These are phyloP conservation scores for Serendipita sp. DNA, from an alignment of 768 basidiomycete genomes.

Conservation along the genomic window DNA sequence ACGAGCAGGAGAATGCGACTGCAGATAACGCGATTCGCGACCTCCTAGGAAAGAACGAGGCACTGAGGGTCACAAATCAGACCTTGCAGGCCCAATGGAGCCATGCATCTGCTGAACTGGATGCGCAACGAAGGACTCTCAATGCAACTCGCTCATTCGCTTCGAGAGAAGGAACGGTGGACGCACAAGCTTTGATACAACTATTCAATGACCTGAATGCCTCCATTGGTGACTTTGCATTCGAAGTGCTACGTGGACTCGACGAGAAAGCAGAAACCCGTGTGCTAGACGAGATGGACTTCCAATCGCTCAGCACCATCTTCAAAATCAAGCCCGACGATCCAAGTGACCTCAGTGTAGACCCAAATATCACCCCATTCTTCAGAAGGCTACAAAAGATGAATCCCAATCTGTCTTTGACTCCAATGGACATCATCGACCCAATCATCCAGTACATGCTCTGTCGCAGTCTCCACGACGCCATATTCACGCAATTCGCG, in stretches of 20 bases:
- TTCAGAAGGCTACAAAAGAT: not conserved
- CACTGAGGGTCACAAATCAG: not conserved
- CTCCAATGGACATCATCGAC: not conserved
- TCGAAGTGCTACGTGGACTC: not conserved
- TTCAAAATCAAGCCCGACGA: not conserved
- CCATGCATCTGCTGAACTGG: not conserved
- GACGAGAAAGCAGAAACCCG: not conserved
- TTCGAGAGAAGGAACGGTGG: not conserved
- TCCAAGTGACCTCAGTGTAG: not conserved
- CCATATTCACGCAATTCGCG: not conserved
- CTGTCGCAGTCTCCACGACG: not conserved
- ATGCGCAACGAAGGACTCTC: not conserved
- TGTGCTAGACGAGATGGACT: not conserved
- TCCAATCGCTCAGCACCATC: not conserved
- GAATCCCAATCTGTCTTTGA: not conserved
- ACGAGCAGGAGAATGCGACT: no score
- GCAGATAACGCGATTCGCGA: not conserved
- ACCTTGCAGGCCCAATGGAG: not conserved
- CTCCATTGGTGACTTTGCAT: not conserved
- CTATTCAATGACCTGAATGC: not conserved
- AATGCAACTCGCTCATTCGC: not conserved
- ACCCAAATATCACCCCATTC: not conserved
- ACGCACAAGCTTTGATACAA: not conserved
- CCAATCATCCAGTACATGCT: not conserved
- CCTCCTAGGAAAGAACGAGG: not conserved